These are phyloP conservation scores for Aspergillus glaucus DNA, from an alignment of 2,329 filamentous ascomycete genomes.

Conservation along the genomic window DNA sequence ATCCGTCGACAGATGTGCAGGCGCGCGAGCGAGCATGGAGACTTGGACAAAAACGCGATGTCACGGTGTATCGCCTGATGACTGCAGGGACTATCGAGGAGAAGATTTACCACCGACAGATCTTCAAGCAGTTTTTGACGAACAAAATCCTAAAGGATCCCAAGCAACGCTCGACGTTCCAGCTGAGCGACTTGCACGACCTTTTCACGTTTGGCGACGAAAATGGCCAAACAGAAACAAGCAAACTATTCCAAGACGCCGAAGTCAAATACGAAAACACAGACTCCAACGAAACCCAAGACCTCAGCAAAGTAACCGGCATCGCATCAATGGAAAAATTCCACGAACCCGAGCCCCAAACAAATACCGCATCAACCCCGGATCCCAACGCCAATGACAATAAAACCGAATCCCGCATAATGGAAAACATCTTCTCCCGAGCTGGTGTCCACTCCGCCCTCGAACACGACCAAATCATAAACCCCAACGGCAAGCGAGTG, in stretches of 20 bases:
- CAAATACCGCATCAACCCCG: constrained; percentile 11
- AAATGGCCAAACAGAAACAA: constrained; percentile 70
- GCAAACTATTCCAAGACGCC: constrained; percentile 78
- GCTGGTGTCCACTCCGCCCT: constrained; percentile 84
- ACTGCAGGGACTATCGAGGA: constrained; percentile 97
- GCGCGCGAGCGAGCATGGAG: constrained; percentile 94
- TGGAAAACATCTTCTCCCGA: constrained; percentile 81
- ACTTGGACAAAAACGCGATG: constrained; percentile 86
- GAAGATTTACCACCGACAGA: constrained; percentile 97
- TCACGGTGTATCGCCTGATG: constrained; percentile 97
- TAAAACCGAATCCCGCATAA: constrained; percentile 61
- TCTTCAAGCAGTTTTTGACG: constrained; percentile 96
- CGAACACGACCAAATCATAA: constrained; percentile 84
- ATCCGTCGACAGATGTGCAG: constrained; percentile 92
- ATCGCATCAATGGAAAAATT: constrained; percentile 62
- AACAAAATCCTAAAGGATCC: constrained; percentile 95
- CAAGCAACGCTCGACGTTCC: constrained; percentile 86
- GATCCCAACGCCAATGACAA: background rate
- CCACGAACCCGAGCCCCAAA: constrained; percentile 37
- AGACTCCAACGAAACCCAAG: constrained; percentile 31
- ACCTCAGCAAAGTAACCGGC: constrained; percentile 51
- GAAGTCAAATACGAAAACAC: constrained; percentile 59
- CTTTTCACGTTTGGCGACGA: constrained; percentile 73
- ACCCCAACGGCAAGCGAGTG: constrained; percentile 58
- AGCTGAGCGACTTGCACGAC: constrained; percentile 83